These are phyloP conservation scores for Pulveroboletus ravenelii DNA, from an alignment of 768 basidiomycete genomes.

Conservation along the genomic window DNA sequence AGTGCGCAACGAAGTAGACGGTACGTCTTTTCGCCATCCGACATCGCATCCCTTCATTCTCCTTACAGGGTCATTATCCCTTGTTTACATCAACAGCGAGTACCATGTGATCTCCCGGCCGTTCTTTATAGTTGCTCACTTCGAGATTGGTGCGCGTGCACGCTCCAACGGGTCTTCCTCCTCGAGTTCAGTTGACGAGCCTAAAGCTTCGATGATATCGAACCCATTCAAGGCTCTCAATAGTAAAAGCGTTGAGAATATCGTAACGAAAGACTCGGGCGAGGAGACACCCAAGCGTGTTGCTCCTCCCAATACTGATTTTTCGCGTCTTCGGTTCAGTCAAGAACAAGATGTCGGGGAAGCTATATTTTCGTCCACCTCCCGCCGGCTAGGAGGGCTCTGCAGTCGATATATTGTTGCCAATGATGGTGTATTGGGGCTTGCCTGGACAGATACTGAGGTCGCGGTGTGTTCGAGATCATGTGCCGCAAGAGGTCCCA, in stretches of 20 bases:
- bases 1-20: slow-evolving; percentile 39
- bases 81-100: slow-evolving; percentile 38
- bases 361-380: slow-evolving; percentile 12
- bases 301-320: slow-evolving; percentile 22
- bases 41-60: slow-evolving; percentile 8
- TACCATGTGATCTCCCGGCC: slow-evolving; percentile 43
- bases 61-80: slow-evolving; percentile 19
- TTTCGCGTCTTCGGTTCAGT: slow-evolving; percentile 24
- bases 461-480: slow-evolving; percentile 17
- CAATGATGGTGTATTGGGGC: slow-evolving; percentile 32
- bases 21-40: slow-evolving; percentile 31
- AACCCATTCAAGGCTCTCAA: slow-evolving; percentile 60
- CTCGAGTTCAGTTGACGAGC: slow-evolving; percentile 21
- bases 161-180: slow-evolving; percentile 17
- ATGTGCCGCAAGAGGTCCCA: neutral
- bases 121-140: slow-evolving; percentile 32
- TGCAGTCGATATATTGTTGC: slow-evolving; percentile 18
- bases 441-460: slow-evolving; percentile 46
- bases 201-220: slow-evolving; percentile 42
- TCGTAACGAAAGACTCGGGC: slow-evolving; percentile 23
- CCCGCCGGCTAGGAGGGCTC: slow-evolving; percentile 14
- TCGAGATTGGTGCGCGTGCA: slow-evolving; percentile 9
- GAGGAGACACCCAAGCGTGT: slow-evolving; percentile 24
- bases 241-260: slow-evolving; percentile 45
- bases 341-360: slow-evolving; percentile 18